A percentile compares a stretch with the other conserved stretches of the same genome.
Conservation (phyloP, 2,329 filamentous ascomycete genomes). For the Helminthosporium solani region DNA sequence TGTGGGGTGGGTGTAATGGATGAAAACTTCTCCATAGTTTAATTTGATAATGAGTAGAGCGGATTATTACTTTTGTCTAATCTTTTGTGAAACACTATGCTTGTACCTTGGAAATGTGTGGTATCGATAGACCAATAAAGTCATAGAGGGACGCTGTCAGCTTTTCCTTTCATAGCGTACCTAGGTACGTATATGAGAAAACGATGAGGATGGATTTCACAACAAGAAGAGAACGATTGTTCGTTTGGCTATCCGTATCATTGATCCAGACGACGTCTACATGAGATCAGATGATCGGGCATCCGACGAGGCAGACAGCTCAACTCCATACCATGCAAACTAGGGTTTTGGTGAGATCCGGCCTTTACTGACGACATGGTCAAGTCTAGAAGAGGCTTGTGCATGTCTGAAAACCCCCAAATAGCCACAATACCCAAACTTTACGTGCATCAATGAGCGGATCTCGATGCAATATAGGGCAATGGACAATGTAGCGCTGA, state of each 20-base stretch:
- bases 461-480: neutral
- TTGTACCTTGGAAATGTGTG: too few relatives aligned
- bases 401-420: neutral
- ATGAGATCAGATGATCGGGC: neutral
- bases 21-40: constrained; percentile 2
- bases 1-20: constrained; percentile 16
- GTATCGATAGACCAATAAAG: too few relatives aligned
- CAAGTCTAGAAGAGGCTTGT: neutral
- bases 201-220: too few relatives aligned
- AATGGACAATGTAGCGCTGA: neutral
- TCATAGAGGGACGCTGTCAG: too few relatives aligned
- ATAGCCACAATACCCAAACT: neutral
- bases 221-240: neutral
- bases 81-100: too few relatives aligned
- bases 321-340: too few relatives aligned
- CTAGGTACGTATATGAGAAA: too few relatives aligned
- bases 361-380: neutral
- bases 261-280: neutral
- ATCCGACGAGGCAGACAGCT: too few relatives aligned
- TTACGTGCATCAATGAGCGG: neutral
- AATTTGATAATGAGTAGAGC: neutral
- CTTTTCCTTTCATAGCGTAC: too few relatives aligned
- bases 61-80: neutral
- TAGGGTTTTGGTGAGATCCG: neutral
- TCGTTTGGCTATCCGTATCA: neutral